Base-by-base conservation (phyloP, 2,329 filamentous ascomycete species). In the Mycosphaerella sp. region DNA sequence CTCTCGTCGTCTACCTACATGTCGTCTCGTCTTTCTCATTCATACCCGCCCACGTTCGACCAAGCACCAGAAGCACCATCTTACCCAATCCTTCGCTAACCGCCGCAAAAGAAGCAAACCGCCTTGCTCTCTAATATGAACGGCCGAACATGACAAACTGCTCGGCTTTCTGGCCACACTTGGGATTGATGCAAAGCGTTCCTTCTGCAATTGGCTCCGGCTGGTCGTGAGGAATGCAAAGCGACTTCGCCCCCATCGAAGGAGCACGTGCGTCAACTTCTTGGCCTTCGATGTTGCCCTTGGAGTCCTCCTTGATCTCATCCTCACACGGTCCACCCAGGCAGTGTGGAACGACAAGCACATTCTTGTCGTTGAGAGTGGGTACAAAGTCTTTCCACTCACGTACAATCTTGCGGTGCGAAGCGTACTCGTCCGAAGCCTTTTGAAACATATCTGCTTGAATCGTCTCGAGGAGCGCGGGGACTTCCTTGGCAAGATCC, bases 361-460 rank as follows among this genome's bases (percentile, higher is more conserved):
- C 84, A 66, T 97, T 95, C 80, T 94, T 95, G 67, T 80, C 76
- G 70, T 98, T 93, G 36, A 98, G 81, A 0, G 88, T 83, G 6
- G 93, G 91, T 41, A 93, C 81, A 50, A 98, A 94, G 47, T 95
- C 85, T 35, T 88, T 84, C 93, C 93, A 98, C 60, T 90, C 71
- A 43, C 81, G 87, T 61, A 97, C 77, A 57, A 86, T 74, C 62
- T 93, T 79, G 55, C 90, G 84, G 75, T 97, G 91, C 55, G 84
- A 78, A 43, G 82, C 78, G 79, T 88, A 98, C 6, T 85, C 75
- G 55, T 79, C 77, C 59, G 94, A 84, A 12, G 94, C 93, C 69
- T 87, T 82, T 49, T 73, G 73, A 71, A 80, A 86, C 66, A 98
- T 82, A 66, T 95, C 89, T 53, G 77, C 74, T 70, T 98, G 93